A percentile compares a stretch with the other conserved stretches of the same genome.
phyloP scores from a whole-genome alignment of 345 rosid species.

The Salix purpurea region DNA sequence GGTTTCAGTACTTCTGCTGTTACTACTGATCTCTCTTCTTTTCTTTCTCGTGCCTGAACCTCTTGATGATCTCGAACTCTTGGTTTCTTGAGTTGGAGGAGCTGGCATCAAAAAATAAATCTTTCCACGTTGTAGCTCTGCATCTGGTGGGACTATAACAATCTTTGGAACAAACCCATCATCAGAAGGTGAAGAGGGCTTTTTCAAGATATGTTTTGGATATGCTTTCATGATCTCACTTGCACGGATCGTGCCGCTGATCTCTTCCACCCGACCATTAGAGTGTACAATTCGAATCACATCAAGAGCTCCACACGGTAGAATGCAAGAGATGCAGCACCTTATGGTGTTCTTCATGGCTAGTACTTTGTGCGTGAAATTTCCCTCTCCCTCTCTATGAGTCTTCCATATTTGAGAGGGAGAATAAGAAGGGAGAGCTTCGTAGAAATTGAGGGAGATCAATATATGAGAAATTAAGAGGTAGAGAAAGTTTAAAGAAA shows the following conservation, averaged over 20 bases:
- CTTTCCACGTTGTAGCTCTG: constrained; percentile 89
- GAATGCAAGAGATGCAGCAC: constrained; percentile 95
- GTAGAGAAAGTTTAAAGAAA: constrained; percentile 4
- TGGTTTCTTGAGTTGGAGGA: constrained; percentile 30
- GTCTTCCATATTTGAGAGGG: constrained; percentile 4
- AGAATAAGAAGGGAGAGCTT: constrained; percentile 11
- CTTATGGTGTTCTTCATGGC: constrained; percentile 82
- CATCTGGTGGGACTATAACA: constrained; percentile 85
- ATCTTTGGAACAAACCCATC: constrained; percentile 59
- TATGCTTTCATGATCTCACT: constrained; percentile 73
- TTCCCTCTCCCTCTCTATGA: neutral
- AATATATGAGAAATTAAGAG: constrained; percentile 1
- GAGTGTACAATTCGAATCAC: constrained; percentile 90
- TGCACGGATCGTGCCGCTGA: constrained; percentile 78
- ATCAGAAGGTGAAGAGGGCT: constrained; percentile 55
- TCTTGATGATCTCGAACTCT: constrained; percentile 25
- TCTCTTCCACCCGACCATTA: constrained; percentile 84
- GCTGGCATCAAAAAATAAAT: constrained; percentile 85
- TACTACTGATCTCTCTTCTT: constrained; percentile 12
- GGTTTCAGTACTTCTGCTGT: constrained; percentile 13
- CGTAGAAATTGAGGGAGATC: neutral
- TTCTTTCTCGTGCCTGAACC: constrained; percentile 8
- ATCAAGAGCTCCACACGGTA: constrained; percentile 93
- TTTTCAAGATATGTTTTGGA: constrained; percentile 84
- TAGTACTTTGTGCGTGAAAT: neutral